Percentiles rank a stretch among this genome's conserved stretches.
Evolutionary conservation across 805 yeast species (phyloP).

Genomic region (Candida succiphila): DNA sequence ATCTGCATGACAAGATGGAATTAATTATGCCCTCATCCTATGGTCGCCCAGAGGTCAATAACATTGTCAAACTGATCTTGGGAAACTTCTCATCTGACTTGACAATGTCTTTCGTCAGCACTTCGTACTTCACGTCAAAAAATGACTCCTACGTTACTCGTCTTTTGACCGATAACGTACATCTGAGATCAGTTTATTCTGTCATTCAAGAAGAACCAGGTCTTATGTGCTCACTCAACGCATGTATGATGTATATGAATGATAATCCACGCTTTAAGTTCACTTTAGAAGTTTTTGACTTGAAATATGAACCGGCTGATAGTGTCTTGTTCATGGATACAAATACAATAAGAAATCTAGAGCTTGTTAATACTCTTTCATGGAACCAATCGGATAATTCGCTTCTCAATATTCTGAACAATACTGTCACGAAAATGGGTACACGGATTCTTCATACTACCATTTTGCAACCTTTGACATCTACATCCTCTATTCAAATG

Average conservation of each 20-base stretch:
- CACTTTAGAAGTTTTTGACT: constrained; percentile 21
- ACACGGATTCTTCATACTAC: constrained; percentile 28
- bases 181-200: too few species aligned
- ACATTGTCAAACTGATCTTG: constrained; percentile 25
- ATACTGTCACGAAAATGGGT: constrained; percentile 38
- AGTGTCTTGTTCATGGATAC: constrained; percentile 33
- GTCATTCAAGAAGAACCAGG: too few species aligned
- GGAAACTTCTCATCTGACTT: too few species aligned
- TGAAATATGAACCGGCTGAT: constrained; percentile 27
- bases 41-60: constrained; percentile 17
- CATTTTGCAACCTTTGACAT: constrained; percentile 38
- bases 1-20: constrained; percentile 19
- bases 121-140: constrained; percentile 15
- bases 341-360: constrained; percentile 26
- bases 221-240: constrained; percentile 25
- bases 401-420: constrained; percentile 26
- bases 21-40: constrained; percentile 24
- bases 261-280: constrained; percentile 6
- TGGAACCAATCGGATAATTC: constrained; percentile 19
- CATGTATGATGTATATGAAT: constrained; percentile 18
- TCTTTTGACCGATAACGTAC: too few species aligned
- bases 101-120: too few species aligned
- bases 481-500: constrained; percentile 21
- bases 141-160: too few species aligned
- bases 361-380: constrained; percentile 25